These are phyloP conservation scores for Chlorella sorokiniana DNA, from an alignment of 139 green algal genomes.

Conservation along the genomic window DNA sequence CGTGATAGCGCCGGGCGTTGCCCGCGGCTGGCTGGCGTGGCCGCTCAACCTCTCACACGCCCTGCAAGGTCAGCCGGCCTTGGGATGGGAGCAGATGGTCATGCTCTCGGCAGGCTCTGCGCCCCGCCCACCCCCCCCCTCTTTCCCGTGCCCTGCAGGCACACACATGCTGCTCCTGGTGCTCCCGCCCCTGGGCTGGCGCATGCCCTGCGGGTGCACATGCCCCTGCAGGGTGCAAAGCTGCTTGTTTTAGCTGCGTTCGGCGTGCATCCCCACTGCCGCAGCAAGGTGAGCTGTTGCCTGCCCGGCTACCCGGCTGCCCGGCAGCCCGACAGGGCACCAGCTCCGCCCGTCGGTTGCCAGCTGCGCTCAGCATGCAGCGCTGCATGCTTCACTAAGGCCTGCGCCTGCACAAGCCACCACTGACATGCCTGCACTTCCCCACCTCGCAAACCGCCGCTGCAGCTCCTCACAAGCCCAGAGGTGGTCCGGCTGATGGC, in stretches of 20 bases:
- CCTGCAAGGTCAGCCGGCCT: not conserved
- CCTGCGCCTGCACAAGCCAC: too few species aligned
- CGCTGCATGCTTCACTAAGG: too few species aligned
- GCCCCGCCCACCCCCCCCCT: too few species aligned
- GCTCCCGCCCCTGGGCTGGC: not conserved
- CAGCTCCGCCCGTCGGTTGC: not conserved
- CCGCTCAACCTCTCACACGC: not conserved
- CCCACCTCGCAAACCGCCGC: too few species aligned
- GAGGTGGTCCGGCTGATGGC: not conserved
- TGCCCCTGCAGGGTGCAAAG: not conserved
- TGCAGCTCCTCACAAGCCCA: not conserved
- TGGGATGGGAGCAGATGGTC: not conserved
- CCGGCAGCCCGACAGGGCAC: too few species aligned
- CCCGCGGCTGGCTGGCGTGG: not conserved
- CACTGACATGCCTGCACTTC: too few species aligned
- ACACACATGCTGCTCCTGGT: not conserved
- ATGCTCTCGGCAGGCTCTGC: too few species aligned
- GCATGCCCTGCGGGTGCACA: not conserved
- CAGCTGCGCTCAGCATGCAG: too few species aligned
- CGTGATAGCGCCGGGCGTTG: not conserved
- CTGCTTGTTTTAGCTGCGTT: not conserved
- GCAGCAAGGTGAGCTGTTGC: not conserved
- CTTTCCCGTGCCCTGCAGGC: not conserved
- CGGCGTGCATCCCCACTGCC: not conserved
- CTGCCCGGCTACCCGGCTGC: too few species aligned